phyloP scores from a whole-genome alignment of 441 rosid genomes.

The Gossypium davidsonii region DNA sequence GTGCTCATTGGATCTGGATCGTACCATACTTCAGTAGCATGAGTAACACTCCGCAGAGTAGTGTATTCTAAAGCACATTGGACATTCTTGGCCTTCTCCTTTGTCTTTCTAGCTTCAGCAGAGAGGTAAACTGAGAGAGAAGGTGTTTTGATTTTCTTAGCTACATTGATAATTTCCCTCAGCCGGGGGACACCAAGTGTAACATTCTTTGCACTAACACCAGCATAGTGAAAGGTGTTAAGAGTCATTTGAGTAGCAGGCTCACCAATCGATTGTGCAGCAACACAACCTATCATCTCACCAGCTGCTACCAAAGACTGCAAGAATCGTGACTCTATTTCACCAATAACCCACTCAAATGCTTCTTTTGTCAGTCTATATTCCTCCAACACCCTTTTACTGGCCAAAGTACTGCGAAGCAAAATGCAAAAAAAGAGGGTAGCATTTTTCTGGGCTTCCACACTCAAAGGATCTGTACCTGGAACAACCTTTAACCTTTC shows the following conservation, averaged over 20 bases:
- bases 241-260: conserved; percentile 99
- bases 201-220: conserved; percentile 99
- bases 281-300: conserved; percentile 99
- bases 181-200: conserved; percentile 98
- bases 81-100: conserved; percentile 91
- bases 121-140: conserved; percentile 79
- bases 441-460: conserved; percentile 98
- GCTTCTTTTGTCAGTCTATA: conserved; percentile 96
- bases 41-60: conserved; percentile 91
- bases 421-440: conserved; percentile 89
- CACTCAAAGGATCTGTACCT: conserved; percentile 81
- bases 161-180: conserved; percentile 94
- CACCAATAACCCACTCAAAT: conserved; percentile 97
- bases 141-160: conserved; percentile 94
- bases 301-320: conserved; percentile 96
- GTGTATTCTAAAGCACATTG: conserved; percentile 98
- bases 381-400: conserved; percentile 95
- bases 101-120: conserved; percentile 72
- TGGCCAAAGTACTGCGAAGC: conserved; percentile 96
- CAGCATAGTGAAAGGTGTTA: conserved; percentile 97
- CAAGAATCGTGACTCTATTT: conserved; percentile 85
- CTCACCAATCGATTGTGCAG: conserved; percentile 99
- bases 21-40: conserved; percentile 98
- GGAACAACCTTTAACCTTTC: conserved; percentile 97
- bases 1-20: conserved; percentile 97